These are phyloP conservation scores for Acmispon strigosus DNA, from an alignment of 306 rosid genomes.

Conservation along the genomic window DNA sequence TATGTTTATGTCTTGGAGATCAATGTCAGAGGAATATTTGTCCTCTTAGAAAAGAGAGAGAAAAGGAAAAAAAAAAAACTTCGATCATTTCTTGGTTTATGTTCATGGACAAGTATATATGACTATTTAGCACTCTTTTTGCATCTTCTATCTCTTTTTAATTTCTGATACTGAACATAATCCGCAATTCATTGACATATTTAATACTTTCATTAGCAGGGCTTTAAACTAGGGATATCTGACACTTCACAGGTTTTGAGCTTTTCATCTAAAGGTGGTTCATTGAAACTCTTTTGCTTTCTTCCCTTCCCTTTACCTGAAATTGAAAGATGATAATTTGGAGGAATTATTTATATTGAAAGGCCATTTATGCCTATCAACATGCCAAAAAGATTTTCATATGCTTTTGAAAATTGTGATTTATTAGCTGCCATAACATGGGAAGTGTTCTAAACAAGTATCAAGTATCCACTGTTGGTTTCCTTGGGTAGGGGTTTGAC, in stretches of 20 bases:
- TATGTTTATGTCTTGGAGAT: not conserved
- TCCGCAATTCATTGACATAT: not conserved
- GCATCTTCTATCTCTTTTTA: not conserved
- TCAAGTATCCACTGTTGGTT: not conserved
- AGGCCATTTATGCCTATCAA: not conserved
- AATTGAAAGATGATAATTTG: not conserved
- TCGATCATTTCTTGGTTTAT: no score
- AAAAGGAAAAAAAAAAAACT: not conserved
- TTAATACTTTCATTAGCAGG: conserved; percentile 35
- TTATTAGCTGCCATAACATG: not conserved
- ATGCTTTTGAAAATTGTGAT: not conserved
- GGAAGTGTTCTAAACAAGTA: not conserved
- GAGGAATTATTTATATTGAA: not conserved
- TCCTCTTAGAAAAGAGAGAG: not conserved
- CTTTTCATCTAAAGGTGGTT: conserved; percentile 85
- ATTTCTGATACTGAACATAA: not conserved
- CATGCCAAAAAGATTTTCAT: not conserved
- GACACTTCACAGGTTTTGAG: conserved; percentile 43
- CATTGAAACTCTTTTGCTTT: not conserved
- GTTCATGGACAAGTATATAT: no score
- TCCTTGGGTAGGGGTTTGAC: not conserved
- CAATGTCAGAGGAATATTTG: not conserved
- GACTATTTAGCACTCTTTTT: no score
- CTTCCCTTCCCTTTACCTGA: not conserved
- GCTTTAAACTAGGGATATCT: conserved; percentile 38